A percentile compares a stretch with the other conserved stretches of the same genome.
Conservation (phyloP, 1,139 yeast species). For the Debaryomyces udenii region DNA sequence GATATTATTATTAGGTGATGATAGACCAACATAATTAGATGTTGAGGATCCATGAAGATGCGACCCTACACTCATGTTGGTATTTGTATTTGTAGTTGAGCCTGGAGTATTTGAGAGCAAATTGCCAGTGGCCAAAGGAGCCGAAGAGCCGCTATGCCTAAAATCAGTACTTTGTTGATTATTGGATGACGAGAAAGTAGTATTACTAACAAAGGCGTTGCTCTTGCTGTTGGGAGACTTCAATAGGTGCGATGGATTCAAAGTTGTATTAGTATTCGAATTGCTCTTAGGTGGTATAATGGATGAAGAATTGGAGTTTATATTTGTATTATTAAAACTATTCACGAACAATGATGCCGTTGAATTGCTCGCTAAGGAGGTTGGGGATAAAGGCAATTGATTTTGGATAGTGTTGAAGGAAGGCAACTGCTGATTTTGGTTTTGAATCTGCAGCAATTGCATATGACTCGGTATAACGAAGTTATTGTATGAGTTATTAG, state of each 20-base stretch:
- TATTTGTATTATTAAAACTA: conserved; percentile 6
- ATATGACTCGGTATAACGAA: conserved; percentile 6
- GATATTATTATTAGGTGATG: conserved; percentile 15
- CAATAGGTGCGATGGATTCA: conserved; percentile 31
- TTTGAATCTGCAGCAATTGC: conserved; percentile 30
- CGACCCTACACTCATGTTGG: not conserved
- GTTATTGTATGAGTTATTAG: conserved; percentile 10
- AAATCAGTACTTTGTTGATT: conserved; percentile 10
- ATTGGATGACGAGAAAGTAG: conserved; percentile 6
- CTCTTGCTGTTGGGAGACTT: conserved; percentile 18
- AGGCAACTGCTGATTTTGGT: conserved; percentile 39
- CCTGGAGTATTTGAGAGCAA: not conserved
- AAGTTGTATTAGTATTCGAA: conserved; percentile 19
- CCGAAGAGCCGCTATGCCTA: conserved; percentile 8
- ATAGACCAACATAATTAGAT: conserved; percentile 10
- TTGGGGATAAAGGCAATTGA: conserved; percentile 32
- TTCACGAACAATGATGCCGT: conserved; percentile 12
- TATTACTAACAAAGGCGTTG: not conserved
- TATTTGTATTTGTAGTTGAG: conserved; percentile 2
- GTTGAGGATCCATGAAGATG: not conserved
- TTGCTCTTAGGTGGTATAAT: conserved; percentile 20
- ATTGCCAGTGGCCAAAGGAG: not conserved
- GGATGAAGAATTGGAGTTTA: conserved; percentile 12
- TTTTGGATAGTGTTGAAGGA: conserved; percentile 42
- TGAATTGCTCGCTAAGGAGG: conserved; percentile 13